Percentiles rank a stretch among this genome's conserved stretches.
Evolutionary conservation across 805 yeast genomes (phyloP).

Genomic region (Suhomyces pyralidae): DNA sequence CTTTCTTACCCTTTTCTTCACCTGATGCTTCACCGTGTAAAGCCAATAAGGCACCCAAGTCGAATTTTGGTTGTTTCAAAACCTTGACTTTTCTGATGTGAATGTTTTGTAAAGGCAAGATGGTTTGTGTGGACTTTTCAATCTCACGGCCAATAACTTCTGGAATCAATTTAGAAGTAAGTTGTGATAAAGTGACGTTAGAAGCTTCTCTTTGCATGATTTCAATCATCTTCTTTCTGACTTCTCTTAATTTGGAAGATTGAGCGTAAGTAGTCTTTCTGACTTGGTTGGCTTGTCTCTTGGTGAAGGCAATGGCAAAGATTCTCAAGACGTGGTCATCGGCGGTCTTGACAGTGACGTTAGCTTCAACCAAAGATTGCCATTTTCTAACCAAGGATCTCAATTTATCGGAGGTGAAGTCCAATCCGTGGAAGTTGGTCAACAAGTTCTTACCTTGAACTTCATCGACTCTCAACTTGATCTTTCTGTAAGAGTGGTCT

Average conservation of each 20-base stretch:
- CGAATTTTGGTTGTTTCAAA: conserved; percentile 98
- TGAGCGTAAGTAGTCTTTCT: conserved; percentile 98
- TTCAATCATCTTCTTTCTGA: conserved; percentile 95
- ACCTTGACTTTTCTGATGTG: conserved; percentile 98
- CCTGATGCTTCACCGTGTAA: conserved; percentile 94
- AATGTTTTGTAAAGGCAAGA: conserved; percentile 97
- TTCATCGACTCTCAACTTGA: conserved; percentile 97
- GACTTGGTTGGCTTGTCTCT: conserved; percentile 94
- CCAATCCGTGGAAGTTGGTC: conserved; percentile 99
- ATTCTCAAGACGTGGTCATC: conserved; percentile 97
- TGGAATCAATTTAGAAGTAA: conserved; percentile 95
- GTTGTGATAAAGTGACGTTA: conserved; percentile 92
- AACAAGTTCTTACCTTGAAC: conserved; percentile 98
- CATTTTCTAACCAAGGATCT: conserved; percentile 98
- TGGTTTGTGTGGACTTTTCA: conserved; percentile 90
- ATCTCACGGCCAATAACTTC: conserved; percentile 99
- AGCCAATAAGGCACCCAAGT: conserved; percentile 91
- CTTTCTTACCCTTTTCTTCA: conserved; percentile 96
- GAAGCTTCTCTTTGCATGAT: conserved; percentile 96
- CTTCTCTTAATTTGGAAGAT: conserved; percentile 94
- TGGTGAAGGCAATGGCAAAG: conserved; percentile 97
- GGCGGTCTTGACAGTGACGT: conserved; percentile 96
- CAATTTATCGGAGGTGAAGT: conserved; percentile 96
- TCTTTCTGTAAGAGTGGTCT: conserved; percentile 97
- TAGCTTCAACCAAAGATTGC: conserved; percentile 98